phyloP scores from a whole-genome alignment of 2,329 filamentous ascomycete species.

The Fusarium oligoseptatum region DNA sequence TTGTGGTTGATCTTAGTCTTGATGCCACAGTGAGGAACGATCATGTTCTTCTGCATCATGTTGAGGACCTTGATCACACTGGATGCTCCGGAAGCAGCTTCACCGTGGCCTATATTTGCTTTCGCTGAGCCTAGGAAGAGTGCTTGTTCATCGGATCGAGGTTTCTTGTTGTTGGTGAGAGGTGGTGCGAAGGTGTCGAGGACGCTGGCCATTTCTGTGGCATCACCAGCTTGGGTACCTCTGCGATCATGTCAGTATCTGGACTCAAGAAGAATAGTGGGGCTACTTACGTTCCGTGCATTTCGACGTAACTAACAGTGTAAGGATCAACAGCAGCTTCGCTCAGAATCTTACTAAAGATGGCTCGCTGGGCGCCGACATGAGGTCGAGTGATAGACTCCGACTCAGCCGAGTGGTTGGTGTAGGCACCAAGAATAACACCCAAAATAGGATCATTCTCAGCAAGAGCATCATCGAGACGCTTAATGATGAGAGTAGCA shows the following conservation, averaged over 20 bases:
- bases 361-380: constrained; percentile 69
- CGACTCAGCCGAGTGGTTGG: constrained; percentile 79
- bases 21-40: constrained; percentile 68
- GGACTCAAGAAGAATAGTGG: too few relatives aligned
- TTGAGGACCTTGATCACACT: constrained; percentile 68
- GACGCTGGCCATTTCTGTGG: constrained; percentile 85
- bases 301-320: constrained; percentile 87
- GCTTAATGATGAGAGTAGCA: constrained; percentile 63
- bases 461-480: constrained; percentile 57
- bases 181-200: constrained; percentile 65
- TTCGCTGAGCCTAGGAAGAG: constrained; percentile 75
- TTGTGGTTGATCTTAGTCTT: constrained; percentile 60
- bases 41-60: constrained; percentile 61
- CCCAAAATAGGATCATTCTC: constrained; percentile 77
- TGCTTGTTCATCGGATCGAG: constrained; percentile 16
- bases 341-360: constrained; percentile 75
- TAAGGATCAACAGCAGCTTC: constrained; percentile 81
- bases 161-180: background rate
- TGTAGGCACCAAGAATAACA: constrained; percentile 72
- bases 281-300: constrained; percentile 73
- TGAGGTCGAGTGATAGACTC: constrained; percentile 81
- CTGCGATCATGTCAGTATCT: constrained; percentile 57
- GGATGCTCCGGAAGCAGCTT: constrained; percentile 69
- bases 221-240: constrained; percentile 89
- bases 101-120: constrained; percentile 74